These are phyloP conservation scores for Kentomonas sorsogonicus DNA, from an alignment of 208 protist species.

Conservation along the genomic window DNA sequence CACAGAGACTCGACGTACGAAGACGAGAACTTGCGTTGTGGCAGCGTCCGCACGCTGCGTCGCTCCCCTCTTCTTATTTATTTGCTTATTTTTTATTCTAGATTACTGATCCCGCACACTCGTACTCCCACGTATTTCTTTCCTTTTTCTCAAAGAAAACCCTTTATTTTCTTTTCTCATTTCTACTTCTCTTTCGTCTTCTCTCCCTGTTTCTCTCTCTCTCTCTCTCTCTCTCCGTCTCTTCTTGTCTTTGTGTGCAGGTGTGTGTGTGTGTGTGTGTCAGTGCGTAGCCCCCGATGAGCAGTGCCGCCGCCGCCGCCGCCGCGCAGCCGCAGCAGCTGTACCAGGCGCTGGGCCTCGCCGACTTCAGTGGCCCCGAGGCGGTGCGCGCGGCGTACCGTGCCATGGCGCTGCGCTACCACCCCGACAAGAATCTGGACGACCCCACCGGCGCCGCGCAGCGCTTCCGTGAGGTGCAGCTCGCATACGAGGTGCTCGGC, in stretches of 20 bases:
- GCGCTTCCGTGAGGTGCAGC: conserved; percentile 83
- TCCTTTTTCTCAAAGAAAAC: not conserved
- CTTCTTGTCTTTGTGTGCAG: conserved; percentile 12
- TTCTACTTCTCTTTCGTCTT: conserved; percentile 12
- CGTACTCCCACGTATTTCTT: conserved; percentile 9
- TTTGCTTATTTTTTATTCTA: conserved; percentile 2
- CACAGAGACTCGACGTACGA: too few relatives aligned
- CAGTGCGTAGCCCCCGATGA: too few relatives aligned
- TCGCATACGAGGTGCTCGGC: conserved; percentile 96
- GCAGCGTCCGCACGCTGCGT: not conserved
- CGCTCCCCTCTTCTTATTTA: not conserved
- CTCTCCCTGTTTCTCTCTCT: too few relatives aligned
- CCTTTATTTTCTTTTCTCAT: conserved; percentile 3
- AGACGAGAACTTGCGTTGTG: too few relatives aligned
- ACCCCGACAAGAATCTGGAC: conserved; percentile 93
- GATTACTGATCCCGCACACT: too few relatives aligned
- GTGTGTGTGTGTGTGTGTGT: not conserved
- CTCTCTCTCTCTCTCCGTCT: conserved; percentile 11
- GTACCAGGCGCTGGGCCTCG: conserved; percentile 86
- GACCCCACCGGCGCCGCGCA: conserved; percentile 75
- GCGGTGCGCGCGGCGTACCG: conserved; percentile 93
- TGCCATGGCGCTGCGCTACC: conserved; percentile 90
- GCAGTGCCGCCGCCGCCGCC: not conserved
- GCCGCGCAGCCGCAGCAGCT: conserved; percentile 21
- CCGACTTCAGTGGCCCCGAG: conserved; percentile 71